phyloP scores from a whole-genome alignment of 192 early-diverging fungal species.

The Dissophora ornata region DNA sequence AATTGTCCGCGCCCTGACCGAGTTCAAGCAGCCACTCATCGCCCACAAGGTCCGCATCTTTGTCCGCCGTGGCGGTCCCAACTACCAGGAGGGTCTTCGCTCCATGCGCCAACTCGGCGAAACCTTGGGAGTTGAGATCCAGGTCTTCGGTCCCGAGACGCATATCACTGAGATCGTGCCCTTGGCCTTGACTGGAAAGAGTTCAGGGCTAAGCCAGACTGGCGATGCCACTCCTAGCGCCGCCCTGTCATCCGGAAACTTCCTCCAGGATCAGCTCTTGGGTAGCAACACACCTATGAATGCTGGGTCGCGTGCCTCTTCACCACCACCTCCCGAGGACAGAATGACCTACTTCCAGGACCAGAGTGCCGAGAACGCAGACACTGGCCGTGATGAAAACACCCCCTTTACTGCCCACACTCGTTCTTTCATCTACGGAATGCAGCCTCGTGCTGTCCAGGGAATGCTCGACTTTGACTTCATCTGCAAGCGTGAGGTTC shows the following conservation, averaged over 20 bases:
- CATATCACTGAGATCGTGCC: slow-evolving; percentile 99
- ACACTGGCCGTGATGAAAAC: slow-evolving; percentile 65
- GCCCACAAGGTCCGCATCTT: slow-evolving; percentile 92
- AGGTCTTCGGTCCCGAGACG: slow-evolving; percentile 97
- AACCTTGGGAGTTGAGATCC: slow-evolving; percentile 92
- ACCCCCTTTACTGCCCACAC: slow-evolving; percentile 84
- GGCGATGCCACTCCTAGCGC: slow-evolving; percentile 53
- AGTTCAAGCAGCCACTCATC: slow-evolving; percentile 90
- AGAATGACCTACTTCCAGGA: slow-evolving; percentile 64
- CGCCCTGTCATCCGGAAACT: slow-evolving; percentile 65
- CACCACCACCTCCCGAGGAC: slow-evolving; percentile 58
- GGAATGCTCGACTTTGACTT: slow-evolving; percentile 99
- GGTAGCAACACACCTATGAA: slow-evolving; percentile 54
- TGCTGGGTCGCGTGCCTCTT: slow-evolving; percentile 49
- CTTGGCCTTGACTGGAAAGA: slow-evolving; percentile 82
- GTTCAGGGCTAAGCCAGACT: slow-evolving; percentile 60
- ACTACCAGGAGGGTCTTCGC: slow-evolving; percentile 99
- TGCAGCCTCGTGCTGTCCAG: slow-evolving; percentile 99
- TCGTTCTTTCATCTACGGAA: slow-evolving; percentile 95
- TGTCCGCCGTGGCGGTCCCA: slow-evolving; percentile 98
- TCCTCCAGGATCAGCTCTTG: slow-evolving; percentile 69
- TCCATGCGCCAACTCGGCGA: slow-evolving; percentile 94
- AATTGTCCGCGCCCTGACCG: slow-evolving; percentile 92
- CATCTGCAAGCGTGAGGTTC: slow-evolving; percentile 93
- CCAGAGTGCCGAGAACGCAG: slow-evolving; percentile 24